Conservation (phyloP, 176 grass and related monocot species). For the Cenchrus purpureus region DNA sequence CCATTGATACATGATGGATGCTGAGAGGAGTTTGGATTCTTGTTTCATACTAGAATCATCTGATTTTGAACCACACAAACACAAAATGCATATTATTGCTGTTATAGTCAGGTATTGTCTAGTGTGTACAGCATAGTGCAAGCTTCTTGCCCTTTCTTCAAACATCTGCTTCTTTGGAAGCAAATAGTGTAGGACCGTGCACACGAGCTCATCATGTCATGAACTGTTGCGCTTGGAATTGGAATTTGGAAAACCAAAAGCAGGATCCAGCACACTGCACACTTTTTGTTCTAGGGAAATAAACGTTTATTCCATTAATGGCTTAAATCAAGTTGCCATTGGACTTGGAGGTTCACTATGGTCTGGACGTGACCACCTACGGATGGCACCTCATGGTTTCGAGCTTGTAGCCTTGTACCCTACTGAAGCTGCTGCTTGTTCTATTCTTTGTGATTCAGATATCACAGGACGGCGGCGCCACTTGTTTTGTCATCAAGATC, state of each 20-base stretch:
- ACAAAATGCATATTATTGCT: not conserved
- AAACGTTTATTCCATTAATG: not conserved
- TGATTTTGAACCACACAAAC: not conserved
- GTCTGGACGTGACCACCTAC: slow-evolving; percentile 1
- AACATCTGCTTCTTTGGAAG: not conserved
- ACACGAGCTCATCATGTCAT: slow-evolving; percentile 10
- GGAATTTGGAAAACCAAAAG: not conserved
- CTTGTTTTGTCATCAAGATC: no score
- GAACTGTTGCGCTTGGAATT: not conserved
- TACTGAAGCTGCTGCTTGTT: slow-evolving; percentile 1
- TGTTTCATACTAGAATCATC: not conserved
- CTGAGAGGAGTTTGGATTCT: not conserved
- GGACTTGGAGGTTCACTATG: slow-evolving; percentile 19
- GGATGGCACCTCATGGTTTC: no score
- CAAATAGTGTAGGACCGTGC: not conserved
- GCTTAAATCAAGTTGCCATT: not conserved
- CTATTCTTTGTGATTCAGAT: slow-evolving; percentile 14
- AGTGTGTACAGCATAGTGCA: not conserved
- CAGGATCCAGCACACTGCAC: not conserved
- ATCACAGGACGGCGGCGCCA: no score
- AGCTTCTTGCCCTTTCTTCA: not conserved
- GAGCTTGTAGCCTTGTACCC: not conserved
- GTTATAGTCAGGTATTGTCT: not conserved
- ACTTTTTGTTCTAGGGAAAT: not conserved
- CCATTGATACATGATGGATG: not conserved